Evolutionary conservation across 139 green algal genomes (phyloP).

Genomic region (Raphidocelis subcapitata): DNA sequence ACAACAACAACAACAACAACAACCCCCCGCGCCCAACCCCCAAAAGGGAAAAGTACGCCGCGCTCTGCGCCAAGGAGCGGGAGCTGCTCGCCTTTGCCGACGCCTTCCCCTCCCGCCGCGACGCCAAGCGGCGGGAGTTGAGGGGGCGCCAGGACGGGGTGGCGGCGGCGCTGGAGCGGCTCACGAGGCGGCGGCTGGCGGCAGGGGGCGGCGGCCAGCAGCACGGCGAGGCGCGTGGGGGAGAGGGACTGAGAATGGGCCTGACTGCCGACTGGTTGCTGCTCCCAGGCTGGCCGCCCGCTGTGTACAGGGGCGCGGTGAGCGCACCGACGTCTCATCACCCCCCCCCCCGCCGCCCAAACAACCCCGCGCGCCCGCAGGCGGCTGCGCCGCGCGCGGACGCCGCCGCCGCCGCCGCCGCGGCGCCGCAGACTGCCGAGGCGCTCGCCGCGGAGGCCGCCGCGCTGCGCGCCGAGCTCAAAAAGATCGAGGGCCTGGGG

Average conservation of each 20-base stretch:
- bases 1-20: background rate
- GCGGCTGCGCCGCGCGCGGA: background rate
- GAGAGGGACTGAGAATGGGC: background rate
- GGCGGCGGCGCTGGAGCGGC: constrained; percentile 44
- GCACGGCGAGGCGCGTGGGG: background rate
- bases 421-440: constrained; percentile 19
- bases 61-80: constrained; percentile 61
- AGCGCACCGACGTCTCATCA: background rate
- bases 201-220: background rate
- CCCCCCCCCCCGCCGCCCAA: constrained; percentile 8
- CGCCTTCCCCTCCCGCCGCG: constrained; percentile 46
- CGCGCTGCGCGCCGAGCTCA: constrained; percentile 36
- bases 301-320: background rate
- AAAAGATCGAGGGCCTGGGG: constrained; percentile 44
- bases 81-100: constrained; percentile 70
- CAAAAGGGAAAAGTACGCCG: constrained; percentile 56
- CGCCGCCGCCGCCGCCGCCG: background rate
- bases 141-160: constrained; percentile 40
- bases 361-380: constrained; percentile 28
- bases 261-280: background rate
- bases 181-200: constrained; percentile 41
- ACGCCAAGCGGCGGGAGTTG: constrained; percentile 41
- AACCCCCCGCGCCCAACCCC: background rate
- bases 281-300: background rate
- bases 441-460: constrained; percentile 21